Evolutionary conservation across 73 alveolate genomes (phyloP).

Genomic region (Effrenium voratum): DNA sequence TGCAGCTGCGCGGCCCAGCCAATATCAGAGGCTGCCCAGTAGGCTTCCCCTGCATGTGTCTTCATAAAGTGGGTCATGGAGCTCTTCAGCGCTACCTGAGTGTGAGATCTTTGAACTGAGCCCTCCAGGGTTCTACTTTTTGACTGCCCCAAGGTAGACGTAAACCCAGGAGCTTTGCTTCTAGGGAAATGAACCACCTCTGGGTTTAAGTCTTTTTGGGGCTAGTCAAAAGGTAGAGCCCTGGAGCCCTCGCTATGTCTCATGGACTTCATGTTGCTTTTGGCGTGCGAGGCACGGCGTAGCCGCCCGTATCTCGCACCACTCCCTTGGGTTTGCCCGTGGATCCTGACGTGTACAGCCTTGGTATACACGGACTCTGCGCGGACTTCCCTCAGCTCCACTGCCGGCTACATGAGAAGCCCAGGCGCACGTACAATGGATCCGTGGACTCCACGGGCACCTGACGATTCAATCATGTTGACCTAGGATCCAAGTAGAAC

Average conservation of each 20-base stretch:
- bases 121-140: too few relatives aligned
- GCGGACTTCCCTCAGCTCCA: background rate
- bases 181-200: too few relatives aligned
- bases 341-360: conserved; percentile 99
- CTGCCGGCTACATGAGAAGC: background rate
- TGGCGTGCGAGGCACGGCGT: conserved; percentile 87
- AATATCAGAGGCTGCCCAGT: conserved; percentile 99
- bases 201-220: too few relatives aligned
- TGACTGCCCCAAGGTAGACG: too few relatives aligned
- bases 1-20: conserved; percentile 97
- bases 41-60: conserved; percentile 97
- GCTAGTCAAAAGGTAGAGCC: background rate
- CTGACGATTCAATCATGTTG: background rate
- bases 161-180: too few relatives aligned
- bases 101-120: too few relatives aligned
- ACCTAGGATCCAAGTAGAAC: too few relatives aligned
- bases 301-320: conserved; percentile 99
- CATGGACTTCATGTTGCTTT: too few relatives aligned
- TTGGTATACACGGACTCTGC: conserved; percentile 25
- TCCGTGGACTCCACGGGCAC: conserved; percentile 61
- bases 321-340: conserved; percentile 99
- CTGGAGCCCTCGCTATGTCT: background rate
- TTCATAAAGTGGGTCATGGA: conserved; percentile 98
- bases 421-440: conserved; percentile 50
- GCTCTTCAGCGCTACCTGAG: conserved; percentile 97